Evolutionary conservation across 1,284 basidiomycete genomes (phyloP).

Genomic region (Schizophyllum amplum): DNA sequence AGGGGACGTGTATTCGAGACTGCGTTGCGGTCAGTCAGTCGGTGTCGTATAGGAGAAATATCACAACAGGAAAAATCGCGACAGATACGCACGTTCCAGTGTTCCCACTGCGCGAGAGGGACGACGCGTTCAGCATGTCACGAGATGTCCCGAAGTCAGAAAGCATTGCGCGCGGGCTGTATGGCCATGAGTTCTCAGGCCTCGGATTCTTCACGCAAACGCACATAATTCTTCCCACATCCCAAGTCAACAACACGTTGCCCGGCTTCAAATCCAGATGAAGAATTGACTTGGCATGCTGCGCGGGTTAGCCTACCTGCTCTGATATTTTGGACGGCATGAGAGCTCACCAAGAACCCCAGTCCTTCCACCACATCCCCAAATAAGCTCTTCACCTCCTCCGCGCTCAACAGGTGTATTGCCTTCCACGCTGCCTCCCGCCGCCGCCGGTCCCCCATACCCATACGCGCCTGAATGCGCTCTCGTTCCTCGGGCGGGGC

Average conservation of each 20-base stretch:
- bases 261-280: slow-evolving; percentile 83
- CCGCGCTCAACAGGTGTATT: slow-evolving; percentile 72
- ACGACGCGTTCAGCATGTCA: slow-evolving; percentile 69
- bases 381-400: slow-evolving; percentile 74
- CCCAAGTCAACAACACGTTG: slow-evolving; percentile 89
- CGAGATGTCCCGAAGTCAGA: slow-evolving; percentile 94
- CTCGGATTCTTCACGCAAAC: slow-evolving; percentile 15
- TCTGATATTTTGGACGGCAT: not conserved
- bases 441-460: slow-evolving; percentile 29
- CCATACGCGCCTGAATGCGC: slow-evolving; percentile 34
- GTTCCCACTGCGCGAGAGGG: slow-evolving; percentile 68
- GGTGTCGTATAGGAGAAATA: not conserved
- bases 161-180: slow-evolving; percentile 76
- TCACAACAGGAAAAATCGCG: slow-evolving; percentile 1
- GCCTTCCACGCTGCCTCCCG: slow-evolving; percentile 43
- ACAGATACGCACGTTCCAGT: slow-evolving; percentile 81
- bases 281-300: slow-evolving; percentile 82
- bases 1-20: slow-evolving; percentile 77
- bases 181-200: slow-evolving; percentile 1
- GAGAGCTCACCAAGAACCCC: slow-evolving; percentile 66
- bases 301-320: not conserved
- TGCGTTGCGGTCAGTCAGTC: slow-evolving; percentile 21
- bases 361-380: slow-evolving; percentile 73
- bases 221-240: slow-evolving; percentile 78
- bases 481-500: slow-evolving; percentile 58